Conservation (phyloP, 768 basidiomycete genomes). For the Naganishia friedmannii region DNA sequence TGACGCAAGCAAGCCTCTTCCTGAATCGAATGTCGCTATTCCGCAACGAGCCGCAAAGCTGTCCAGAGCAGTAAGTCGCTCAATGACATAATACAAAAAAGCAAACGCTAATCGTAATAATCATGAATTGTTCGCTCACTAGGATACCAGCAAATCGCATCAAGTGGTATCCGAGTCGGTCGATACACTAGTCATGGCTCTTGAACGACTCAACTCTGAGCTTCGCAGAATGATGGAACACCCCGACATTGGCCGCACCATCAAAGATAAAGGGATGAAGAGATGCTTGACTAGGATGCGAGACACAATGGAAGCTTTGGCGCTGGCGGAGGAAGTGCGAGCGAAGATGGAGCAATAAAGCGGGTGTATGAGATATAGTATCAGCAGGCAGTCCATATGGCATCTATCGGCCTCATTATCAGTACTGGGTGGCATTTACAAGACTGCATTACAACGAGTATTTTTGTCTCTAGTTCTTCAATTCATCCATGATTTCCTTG, state of each 20-base stretch:
- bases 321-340: not conserved
- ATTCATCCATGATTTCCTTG: constrained; percentile 57
- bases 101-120: no score
- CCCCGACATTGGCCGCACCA: constrained; percentile 7
- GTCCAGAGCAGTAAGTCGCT: not conserved
- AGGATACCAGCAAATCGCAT: not conserved
- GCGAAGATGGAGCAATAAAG: not conserved
- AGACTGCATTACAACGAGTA: not conserved
- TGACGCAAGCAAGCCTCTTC: not conserved
- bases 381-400: not conserved
- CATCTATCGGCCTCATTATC: not conserved
- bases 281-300: constrained; percentile 19
- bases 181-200: not conserved
- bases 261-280: constrained; percentile 25
- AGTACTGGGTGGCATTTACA: not conserved
- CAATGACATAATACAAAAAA: not conserved
- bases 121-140: no score
- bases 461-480: constrained; percentile 22
- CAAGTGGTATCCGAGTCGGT: constrained; percentile 2
- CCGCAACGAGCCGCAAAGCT: not conserved
- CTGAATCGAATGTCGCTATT: not conserved
- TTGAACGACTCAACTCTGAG: constrained; percentile 5
- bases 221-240: constrained; percentile 17
- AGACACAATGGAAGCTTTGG: constrained; percentile 17
- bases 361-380: not conserved